Base-by-base conservation (phyloP, 768 basidiomycete species). In the Kwoniella sp. region DNA sequence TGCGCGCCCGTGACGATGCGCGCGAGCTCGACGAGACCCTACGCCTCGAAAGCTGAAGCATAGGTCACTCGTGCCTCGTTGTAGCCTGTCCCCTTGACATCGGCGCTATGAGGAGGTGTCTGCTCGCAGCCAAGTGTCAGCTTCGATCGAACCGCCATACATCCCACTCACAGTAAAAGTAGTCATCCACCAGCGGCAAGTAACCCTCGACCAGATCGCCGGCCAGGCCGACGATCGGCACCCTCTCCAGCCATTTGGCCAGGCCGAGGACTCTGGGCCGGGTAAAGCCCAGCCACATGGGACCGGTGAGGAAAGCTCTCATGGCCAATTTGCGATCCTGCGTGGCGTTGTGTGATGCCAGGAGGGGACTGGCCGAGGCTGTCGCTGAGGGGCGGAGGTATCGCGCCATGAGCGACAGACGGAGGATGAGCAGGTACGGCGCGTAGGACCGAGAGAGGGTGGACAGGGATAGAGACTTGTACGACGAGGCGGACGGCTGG, bases 271-370 rank as follows among this genome's bases (percentile, higher is more conserved):
- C 42, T 50, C 70, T 73, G 26, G 62, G 60, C 39, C 70, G 27
- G 12, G 70, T 73, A 51, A 58, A 73, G 19, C 63, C 63, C 20
- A 69, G 45, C 91, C 91, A 95, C 45, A 92, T 82, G 17, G 86
- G 83, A 17, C 89, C 90, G 34, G 88, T 84, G 56, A 93, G 75
- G 37, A 92, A 79, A 68, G 90, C 89, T 12, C 45, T 45, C 84
- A 85, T 88, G 9, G 86, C 67, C 57, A 93, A 79, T 61, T 88
- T 85, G 46, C 83, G 80, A 72, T 95, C 91, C 61, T 89, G 79
- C 47, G 81, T 80, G 12, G 88, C 86, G 63, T 92, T 87, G 67
- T 92, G 89, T 12, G 68, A 49, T 2, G 63, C 50, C 1, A 67
- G 56, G 2, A 67, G 81, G 86, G 29, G 88, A 76, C 4, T 78